Base-by-base conservation (phyloP, 2,329 filamentous ascomycete species). In the Shiraia bambusicola region DNA sequence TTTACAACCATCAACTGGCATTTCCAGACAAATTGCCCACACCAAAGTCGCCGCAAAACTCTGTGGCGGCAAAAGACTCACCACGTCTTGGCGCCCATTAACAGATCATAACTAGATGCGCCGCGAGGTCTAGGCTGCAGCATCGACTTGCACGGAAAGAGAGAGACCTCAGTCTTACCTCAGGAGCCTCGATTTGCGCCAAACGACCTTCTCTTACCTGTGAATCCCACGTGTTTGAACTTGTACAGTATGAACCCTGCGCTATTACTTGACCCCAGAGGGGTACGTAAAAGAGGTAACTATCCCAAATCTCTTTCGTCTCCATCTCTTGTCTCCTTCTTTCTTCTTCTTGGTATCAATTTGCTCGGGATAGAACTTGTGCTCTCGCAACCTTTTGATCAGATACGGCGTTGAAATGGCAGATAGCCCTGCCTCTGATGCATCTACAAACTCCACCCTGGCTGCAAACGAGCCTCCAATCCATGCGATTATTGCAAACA, bases 221-320 rank as follows among this genome's bases (percentile, higher is more conserved):
- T 38, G 36, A 38, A 22, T 22, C 25, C 34, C 8, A 3, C 28
- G 11, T 42, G 22, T 39, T 48, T 47, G 24, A 32, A 31, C 9
- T 6, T 46, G 32, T 47, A 38, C 47, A 49, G 15, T 37, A 57
- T 60, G 54, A 54, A 60, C 38, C 55, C 55, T 14, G 53, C 53
- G 40, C 42, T 60, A 40, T 56, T 60, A 57, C 53, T 58, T 50
- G 54, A 58, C 40, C 57, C 55, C 9, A 44, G 46, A 28, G 42
- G 57, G 52, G 45, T 47, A 28, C 54, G 52, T 34, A 49, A 50
- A 43, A 58, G 49, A 59, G 57, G 57, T 60, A 60, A 42, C 42
- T 41, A 28, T 46, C 32, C 19, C 37, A 38, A 27, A 22, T 36
- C 28, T 47, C 29, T 13, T 36, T 28, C 13, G 13, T 11, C 16